Evolutionary conservation across 2,329 filamentous ascomycete genomes (phyloP).

Genomic region (Dactylellina haptotyla): DNA sequence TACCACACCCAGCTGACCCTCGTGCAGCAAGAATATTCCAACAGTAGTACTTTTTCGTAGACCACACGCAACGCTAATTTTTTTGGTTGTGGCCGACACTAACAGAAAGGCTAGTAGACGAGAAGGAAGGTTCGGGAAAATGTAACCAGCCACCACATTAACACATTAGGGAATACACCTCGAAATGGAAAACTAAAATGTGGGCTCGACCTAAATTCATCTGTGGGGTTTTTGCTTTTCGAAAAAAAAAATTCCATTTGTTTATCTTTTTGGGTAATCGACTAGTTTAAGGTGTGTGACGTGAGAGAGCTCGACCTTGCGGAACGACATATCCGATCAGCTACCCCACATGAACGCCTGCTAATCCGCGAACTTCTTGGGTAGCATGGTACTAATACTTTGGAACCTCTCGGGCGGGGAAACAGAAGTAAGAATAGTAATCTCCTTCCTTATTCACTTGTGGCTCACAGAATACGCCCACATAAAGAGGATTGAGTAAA

Average conservation of each 20-base stretch:
- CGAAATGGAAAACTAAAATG: neutral
- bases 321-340: neutral
- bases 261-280: too few relatives aligned
- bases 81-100: slow-evolving; percentile 54
- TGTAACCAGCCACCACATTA: neutral
- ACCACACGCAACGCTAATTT: slow-evolving; percentile 46
- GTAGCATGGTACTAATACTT: too few relatives aligned
- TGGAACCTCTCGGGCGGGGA: too few relatives aligned
- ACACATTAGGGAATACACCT: neutral
- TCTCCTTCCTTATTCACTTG: neutral
- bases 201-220: neutral
- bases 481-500: neutral
- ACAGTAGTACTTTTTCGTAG: slow-evolving; percentile 25
- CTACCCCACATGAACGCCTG: slow-evolving; percentile 1
- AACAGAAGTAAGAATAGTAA: neutral
- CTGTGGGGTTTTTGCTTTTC: neutral
- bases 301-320: neutral
- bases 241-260: too few relatives aligned
- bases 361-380: too few relatives aligned
- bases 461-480: neutral
- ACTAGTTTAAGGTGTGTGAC: too few relatives aligned
- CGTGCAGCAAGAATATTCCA: slow-evolving; percentile 35
- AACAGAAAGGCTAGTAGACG: slow-evolving; percentile 58
- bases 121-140: slow-evolving; percentile 54
- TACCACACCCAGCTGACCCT: slow-evolving; percentile 52